phyloP scores from a whole-genome alignment of 345 rosid genomes.

The Litchi chinensis region DNA sequence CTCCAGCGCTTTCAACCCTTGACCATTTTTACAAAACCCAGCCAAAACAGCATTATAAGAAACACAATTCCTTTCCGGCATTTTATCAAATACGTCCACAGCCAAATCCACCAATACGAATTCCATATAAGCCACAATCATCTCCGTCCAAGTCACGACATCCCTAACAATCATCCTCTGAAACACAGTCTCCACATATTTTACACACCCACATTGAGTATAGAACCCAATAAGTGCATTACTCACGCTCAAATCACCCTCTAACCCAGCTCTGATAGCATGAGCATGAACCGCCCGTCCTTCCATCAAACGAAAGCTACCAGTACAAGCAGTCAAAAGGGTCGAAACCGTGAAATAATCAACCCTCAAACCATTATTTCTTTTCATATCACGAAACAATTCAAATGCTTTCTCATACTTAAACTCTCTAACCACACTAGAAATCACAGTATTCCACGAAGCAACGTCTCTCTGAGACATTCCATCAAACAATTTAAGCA shows the following conservation, averaged over 20 bases:
- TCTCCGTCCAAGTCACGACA: constrained; percentile 63
- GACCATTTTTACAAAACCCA: constrained; percentile 63
- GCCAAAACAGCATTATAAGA: constrained; percentile 71
- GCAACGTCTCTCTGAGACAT: constrained; percentile 62
- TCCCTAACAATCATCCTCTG: constrained; percentile 58
- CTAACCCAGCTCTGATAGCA: constrained; percentile 61
- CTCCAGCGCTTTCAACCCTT: constrained; percentile 47
- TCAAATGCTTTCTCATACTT: constrained; percentile 47
- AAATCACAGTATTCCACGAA: constrained; percentile 76
- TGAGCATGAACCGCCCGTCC: constrained; percentile 72
- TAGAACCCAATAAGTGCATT: constrained; percentile 76
- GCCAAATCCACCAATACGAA: constrained; percentile 68
- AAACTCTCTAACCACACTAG: constrained; percentile 51
- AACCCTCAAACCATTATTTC: constrained; percentile 36
- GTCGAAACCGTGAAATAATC: constrained; percentile 66
- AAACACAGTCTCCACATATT: constrained; percentile 49
- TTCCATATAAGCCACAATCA: constrained; percentile 68
- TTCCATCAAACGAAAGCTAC: constrained; percentile 36
- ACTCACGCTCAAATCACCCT: constrained; percentile 52
- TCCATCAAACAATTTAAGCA: constrained; percentile 60
- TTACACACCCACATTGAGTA: constrained; percentile 44
- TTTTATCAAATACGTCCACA: constrained; percentile 53
- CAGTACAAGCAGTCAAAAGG: constrained; percentile 63
- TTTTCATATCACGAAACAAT: constrained; percentile 45
- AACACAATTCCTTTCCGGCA: constrained; percentile 63